Evolutionary conservation across 2,329 filamentous ascomycete genomes (phyloP), one percentile per base, ranked within the genome.

Genomic region (Verticillium dahliae): DNA sequence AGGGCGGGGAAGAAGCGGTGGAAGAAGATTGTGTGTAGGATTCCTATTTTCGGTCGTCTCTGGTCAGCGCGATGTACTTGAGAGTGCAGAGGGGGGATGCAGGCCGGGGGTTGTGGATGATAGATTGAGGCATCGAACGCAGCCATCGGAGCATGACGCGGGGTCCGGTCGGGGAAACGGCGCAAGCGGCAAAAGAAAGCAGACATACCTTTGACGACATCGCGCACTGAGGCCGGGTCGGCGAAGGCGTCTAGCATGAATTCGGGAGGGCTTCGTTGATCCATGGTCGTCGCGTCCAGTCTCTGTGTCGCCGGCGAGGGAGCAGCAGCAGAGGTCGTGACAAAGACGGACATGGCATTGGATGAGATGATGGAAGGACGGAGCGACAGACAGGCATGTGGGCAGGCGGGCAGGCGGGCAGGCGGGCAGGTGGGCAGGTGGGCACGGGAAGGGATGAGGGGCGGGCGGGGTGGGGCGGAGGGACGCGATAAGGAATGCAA

Each of bases 11-110:
- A 97, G 85, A 94, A 96, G 71, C 95, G 90, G 80, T 97, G 93
- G 84, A 98, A 98, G 86, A 98, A 99, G 75, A 98, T 97, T 58
- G 93, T 96, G 75, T 97, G 93, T 58, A 98, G 85, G 73, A 97
- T 90, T 66, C 90, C 94, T 96, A 13, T 62, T 56, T 22, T 15
- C 35, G n/a, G 39, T 27, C 6, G 9, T 22, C 6, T 9, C 41
- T 27, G 34, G 41, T 35, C 45, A 6, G 38, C 14, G 9, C 13
- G 9, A 27, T 52, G 45, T 31, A 31, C 27, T 31, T 31, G 27
- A 31, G 27, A 31, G 27, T 31, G 27, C 27, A 31, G 5, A 31
- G 27, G 27, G 27, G 27, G 27, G 27, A 31, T 31, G 27, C 27
- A 31, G 4, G 27, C 27, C 27, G 27, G 27, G 27, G 27, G 27